Percentiles rank a stretch among this genome's conserved stretches.
phyloP scores from a whole-genome alignment of 345 rosid genomes.

The Clausena lansium region DNA sequence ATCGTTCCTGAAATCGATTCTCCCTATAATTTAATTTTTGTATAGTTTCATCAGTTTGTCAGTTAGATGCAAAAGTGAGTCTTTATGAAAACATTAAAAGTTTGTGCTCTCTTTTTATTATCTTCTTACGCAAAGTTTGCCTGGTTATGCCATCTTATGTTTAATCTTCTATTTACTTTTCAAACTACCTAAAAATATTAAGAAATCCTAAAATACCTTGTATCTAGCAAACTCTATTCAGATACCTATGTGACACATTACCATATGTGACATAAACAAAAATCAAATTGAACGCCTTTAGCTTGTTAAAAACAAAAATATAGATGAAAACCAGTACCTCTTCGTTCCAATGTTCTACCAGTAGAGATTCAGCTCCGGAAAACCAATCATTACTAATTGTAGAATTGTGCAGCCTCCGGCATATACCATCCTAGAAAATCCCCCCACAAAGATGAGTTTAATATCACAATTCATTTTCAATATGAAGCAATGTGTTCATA shows the following conservation, averaged over 20 bases:
- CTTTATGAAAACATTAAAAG: not conserved
- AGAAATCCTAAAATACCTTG: not conserved
- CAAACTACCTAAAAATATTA: not conserved
- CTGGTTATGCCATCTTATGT: not conserved
- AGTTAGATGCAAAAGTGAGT: not conserved
- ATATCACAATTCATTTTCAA: not conserved
- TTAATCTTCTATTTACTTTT: not conserved
- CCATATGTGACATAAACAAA: not conserved
- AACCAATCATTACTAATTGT: conserved; percentile 41
- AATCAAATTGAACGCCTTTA: not conserved
- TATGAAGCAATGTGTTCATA: not conserved
- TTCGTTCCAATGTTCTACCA: conserved; percentile 40
- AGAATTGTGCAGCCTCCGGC: conserved; percentile 42
- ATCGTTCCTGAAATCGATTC: conserved; percentile 1
- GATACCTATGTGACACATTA: not conserved
- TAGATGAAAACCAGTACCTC: conserved; percentile 41
- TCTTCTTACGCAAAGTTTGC: not conserved
- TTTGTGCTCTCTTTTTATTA: not conserved
- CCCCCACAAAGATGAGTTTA: conserved; percentile 19
- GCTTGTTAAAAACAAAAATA: not conserved
- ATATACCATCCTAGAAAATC: conserved; percentile 43
- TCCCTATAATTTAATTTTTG: not conserved
- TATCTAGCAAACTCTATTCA: not conserved
- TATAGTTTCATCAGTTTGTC: not conserved
- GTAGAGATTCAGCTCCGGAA: conserved; percentile 42